Base-by-base conservation (phyloP, 139 green algal species). In the Chlamydomonas sp. region DNA sequence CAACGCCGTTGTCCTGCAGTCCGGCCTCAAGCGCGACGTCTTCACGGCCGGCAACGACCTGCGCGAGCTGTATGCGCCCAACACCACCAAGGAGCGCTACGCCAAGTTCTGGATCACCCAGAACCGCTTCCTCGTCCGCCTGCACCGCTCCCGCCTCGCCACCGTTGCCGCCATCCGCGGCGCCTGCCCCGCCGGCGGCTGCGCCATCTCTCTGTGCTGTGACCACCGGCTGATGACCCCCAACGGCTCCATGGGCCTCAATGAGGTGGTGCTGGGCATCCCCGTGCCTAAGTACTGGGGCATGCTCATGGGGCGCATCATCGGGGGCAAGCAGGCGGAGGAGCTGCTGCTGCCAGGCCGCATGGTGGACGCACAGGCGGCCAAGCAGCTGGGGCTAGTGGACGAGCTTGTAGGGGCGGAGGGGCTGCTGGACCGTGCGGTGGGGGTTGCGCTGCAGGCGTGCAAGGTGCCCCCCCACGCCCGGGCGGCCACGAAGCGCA, bases 181-280 rank as follows among this genome's bases (percentile, higher is more conserved):
- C 20, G 95, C 96, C 17, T 98, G 97, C 89, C 97, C 97, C n/a
- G 97, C 97, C 10, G 97, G 97, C 63, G 97, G 97, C 14, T 99
- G 97, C 93, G 93, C 92, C 58, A 94, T 99, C 59, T 86, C 96
- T 2, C 80, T 99, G 81, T 98, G 95, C 91, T 98, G 97, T 86
- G 97, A 99, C 87, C 85, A 95, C 73, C 93, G 96, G 58, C 72
- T 99, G 17, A 98, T 98, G 91, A 97, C 94, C 0, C 93, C 96
- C 3, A 80, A 86, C 49, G 95, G 94, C 9, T 74, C 74, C 16
- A 95, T 96, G 63, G 96, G 97, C 1, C 84, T 98, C 64, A 98
- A 98, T 86, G 96, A 98, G 87, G 94, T 96, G 67, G 83, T 87
- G 68, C 71, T 89, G 63, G 97, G 97, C 68, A 98, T 99, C 77